These are phyloP conservation scores for Sugiyamaella castrensis DNA, from an alignment of 1,139 yeast species.

Conservation along the genomic window DNA sequence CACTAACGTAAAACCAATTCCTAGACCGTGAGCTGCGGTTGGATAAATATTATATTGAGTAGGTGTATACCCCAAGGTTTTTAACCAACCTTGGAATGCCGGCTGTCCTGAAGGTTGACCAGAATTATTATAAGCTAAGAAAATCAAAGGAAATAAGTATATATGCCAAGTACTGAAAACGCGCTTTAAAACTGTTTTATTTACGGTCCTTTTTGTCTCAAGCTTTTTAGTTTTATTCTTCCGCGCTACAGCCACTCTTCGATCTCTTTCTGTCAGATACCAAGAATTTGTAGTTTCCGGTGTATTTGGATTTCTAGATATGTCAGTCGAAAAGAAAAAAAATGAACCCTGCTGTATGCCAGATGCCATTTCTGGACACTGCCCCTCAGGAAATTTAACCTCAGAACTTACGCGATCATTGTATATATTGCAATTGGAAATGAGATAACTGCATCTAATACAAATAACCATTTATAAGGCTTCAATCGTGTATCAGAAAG, in stretches of 20 bases:
- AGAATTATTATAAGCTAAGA: constrained; percentile 50
- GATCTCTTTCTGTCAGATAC: constrained; percentile 39
- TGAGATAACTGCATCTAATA: constrained; percentile 49
- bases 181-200: constrained; percentile 42
- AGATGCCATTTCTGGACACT: too few relatives aligned
- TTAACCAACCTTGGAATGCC: constrained; percentile 55
- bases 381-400: too few relatives aligned
- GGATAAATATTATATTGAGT: constrained; percentile 49
- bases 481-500: constrained; percentile 37
- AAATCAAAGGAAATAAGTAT: constrained; percentile 48
- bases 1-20: constrained; percentile 43
- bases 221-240: constrained; percentile 44
- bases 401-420: constrained; percentile 34
- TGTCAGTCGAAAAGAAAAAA: too few relatives aligned
- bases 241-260: constrained; percentile 39
- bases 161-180: constrained; percentile 52
- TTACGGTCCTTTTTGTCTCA: constrained; percentile 24
- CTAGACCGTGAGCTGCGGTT: constrained; percentile 46
- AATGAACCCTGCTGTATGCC: too few relatives aligned
- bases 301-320: constrained; percentile 41
- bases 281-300: constrained; percentile 44
- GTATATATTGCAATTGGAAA: constrained; percentile 48
- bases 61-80: constrained; percentile 43
- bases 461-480: constrained; percentile 51
- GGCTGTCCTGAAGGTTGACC: constrained; percentile 47